These are phyloP conservation scores for Nakataea oryzae DNA, from an alignment of 2,329 filamentous ascomycete genomes.

Conservation along the genomic window DNA sequence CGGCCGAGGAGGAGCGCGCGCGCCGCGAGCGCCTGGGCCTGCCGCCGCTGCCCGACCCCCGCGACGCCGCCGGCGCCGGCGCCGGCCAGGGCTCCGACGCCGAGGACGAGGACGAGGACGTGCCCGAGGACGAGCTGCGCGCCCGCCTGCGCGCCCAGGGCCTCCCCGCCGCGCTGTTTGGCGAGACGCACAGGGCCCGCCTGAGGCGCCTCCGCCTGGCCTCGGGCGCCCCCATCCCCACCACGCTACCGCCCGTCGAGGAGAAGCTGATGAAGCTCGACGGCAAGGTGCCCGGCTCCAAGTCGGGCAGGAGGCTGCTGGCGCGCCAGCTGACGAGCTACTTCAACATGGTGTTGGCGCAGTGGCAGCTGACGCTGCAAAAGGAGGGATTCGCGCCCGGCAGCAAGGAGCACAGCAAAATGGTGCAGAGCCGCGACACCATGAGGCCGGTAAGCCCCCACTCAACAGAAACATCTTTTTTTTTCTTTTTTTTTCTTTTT, in stretches of 20 bases:
- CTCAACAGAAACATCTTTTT: constrained; percentile 2
- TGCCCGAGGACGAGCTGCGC: constrained; percentile 60
- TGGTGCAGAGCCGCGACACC: constrained; percentile 79
- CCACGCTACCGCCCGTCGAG: constrained; percentile 66
- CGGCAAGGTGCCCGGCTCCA: constrained; percentile 48
- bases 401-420: constrained; percentile 71
- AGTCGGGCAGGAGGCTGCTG: constrained; percentile 57
- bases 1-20: constrained; percentile 60
- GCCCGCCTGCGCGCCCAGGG: constrained; percentile 58
- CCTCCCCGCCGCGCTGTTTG: constrained; percentile 70
- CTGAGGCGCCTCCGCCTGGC: constrained; percentile 61
- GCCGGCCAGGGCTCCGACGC: constrained; percentile 19
- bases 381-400: constrained; percentile 58
- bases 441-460: constrained; percentile 55
- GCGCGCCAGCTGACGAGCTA: constrained; percentile 87
- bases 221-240: constrained; percentile 74
- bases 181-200: constrained; percentile 62
- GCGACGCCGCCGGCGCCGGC: constrained; percentile 8
- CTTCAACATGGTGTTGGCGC: constrained; percentile 88
- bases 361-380: constrained; percentile 75
- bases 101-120: constrained; percentile 25
- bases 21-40: constrained; percentile 70
- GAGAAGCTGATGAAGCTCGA: constrained; percentile 85
- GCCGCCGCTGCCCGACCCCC: constrained; percentile 51
- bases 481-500: background rate